Percentiles rank a stretch among this genome's conserved stretches.
Conservation (phyloP, 768 basidiomycete species). For the Pleurotus giganteus region DNA sequence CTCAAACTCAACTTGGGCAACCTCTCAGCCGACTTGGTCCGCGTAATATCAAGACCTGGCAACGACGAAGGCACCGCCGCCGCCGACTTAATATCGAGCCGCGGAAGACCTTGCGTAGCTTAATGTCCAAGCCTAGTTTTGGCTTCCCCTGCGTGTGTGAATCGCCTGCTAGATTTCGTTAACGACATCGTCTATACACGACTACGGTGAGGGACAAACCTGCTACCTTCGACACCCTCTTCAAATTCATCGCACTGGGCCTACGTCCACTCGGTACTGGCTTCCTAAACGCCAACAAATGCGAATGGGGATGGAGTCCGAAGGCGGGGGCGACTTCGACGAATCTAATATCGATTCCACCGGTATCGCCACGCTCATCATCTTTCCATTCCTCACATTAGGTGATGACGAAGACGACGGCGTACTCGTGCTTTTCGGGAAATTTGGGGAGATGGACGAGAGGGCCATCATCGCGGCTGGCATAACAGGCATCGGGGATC, state of each 20-base stretch:
- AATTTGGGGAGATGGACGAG: conserved; percentile 21
- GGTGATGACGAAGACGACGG: conserved; percentile 6
- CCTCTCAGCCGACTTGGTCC: conserved; percentile 2
- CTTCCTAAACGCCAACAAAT: conserved; percentile 49
- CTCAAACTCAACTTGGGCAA: conserved; percentile 1
- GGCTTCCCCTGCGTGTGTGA: not conserved
- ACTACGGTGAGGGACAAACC: not conserved
- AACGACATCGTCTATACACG: not conserved
- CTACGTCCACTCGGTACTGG: conserved; percentile 45
- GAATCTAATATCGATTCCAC: conserved; percentile 36
- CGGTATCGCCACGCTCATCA: not conserved
- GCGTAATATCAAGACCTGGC: no score
- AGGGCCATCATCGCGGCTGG: conserved; percentile 41
- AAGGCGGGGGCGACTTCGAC: conserved; percentile 66
- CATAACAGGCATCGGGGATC: conserved; percentile 58
- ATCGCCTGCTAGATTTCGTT: no score
- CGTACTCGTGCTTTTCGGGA: not conserved
- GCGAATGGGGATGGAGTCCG: conserved; percentile 32
- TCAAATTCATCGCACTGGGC: conserved; percentile 63
- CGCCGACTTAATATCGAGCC: conserved; percentile 3
- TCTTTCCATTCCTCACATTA: not conserved
- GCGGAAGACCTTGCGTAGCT: conserved; percentile 3
- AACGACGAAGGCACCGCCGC: no score
- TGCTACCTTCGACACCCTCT: no score
- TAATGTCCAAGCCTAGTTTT: conserved; percentile 3